phyloP scores from a whole-genome alignment of 139 green algal genomes.

The Deuterostichococcus epilithicus region DNA sequence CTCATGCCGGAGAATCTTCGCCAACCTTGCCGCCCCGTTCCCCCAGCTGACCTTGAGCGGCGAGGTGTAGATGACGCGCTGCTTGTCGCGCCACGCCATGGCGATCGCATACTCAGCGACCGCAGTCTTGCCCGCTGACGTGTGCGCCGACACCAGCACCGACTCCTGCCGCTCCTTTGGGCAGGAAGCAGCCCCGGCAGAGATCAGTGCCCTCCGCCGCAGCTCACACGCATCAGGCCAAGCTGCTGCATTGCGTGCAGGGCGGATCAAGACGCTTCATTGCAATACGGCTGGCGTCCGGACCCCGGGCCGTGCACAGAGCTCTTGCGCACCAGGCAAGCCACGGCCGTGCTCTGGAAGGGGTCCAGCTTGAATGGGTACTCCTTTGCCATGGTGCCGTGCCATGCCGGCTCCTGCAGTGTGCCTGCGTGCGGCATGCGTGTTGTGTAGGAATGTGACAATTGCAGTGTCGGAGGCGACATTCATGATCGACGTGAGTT shows the following conservation, averaged over 20 bases:
- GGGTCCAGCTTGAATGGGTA: constrained; percentile 89
- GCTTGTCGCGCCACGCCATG: constrained; percentile 63
- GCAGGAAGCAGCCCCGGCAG: too few relatives aligned
- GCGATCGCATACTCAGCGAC: constrained; percentile 93
- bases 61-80: constrained; percentile 93
- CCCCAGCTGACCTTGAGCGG: constrained; percentile 85
- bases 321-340: constrained; percentile 78
- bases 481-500: not conserved
- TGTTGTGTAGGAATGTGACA: not conserved
- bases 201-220: too few relatives aligned
- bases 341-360: constrained; percentile 79
- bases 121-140: constrained; percentile 91
- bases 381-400: constrained; percentile 59
- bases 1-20: too few relatives aligned
- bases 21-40: too few relatives aligned
- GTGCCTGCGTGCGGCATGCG: constrained; percentile 45
- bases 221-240: too few relatives aligned
- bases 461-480: not conserved
- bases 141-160: constrained; percentile 91
- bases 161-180: constrained; percentile 78
- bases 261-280: too few relatives aligned
- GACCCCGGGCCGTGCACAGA: too few relatives aligned
- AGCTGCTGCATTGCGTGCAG: not conserved
- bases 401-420: constrained; percentile 59
- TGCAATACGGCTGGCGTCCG: too few relatives aligned